phyloP scores from a whole-genome alignment of 106 monocot genomes.

The Acanthochlamys bracteata region DNA sequence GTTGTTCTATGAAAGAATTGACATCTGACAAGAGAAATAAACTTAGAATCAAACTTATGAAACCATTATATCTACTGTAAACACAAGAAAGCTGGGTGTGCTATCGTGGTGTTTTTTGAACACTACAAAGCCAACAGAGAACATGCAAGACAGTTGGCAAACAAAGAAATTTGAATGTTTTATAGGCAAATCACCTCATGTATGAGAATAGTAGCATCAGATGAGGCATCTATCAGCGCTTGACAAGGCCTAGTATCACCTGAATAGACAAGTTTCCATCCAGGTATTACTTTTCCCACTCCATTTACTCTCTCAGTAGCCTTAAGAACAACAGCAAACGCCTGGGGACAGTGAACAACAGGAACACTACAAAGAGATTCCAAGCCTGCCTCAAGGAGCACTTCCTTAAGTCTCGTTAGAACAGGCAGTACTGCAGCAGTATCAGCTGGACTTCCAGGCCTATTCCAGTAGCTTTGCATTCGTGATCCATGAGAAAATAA shows the following conservation, averaged over 20 bases:
- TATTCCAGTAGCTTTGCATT: constrained; percentile 79
- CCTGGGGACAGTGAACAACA: constrained; percentile 93
- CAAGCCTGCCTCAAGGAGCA: constrained; percentile 53
- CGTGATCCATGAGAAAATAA: constrained; percentile 45
- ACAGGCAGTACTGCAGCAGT: constrained; percentile 17
- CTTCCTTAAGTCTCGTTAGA: constrained; percentile 43
- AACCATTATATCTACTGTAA: no score
- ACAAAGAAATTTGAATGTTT: no score
- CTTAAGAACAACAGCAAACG: constrained; percentile 80
- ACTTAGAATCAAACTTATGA: no score
- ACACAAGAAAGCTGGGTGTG: no score
- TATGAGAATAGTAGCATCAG: constrained; percentile 81
- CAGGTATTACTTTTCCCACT: constrained; percentile 56
- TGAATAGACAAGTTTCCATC: constrained; percentile 97
- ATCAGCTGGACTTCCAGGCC: constrained; percentile 53
- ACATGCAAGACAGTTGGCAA: no score
- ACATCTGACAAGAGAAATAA: no score
- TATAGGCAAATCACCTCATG: constrained; percentile 76
- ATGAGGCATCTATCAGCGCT: constrained; percentile 68
- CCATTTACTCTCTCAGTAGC: constrained; percentile 40
- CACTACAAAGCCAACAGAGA: no score
- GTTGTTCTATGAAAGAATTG: no score
- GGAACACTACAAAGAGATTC: constrained; percentile 77
- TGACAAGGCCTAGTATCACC: constrained; percentile 95
- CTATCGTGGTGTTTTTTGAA: no score